Evolutionary conservation across 805 yeast genomes (phyloP), one percentile per base, ranked within the genome.

Genomic region (Wickerhamiella lipophila): DNA sequence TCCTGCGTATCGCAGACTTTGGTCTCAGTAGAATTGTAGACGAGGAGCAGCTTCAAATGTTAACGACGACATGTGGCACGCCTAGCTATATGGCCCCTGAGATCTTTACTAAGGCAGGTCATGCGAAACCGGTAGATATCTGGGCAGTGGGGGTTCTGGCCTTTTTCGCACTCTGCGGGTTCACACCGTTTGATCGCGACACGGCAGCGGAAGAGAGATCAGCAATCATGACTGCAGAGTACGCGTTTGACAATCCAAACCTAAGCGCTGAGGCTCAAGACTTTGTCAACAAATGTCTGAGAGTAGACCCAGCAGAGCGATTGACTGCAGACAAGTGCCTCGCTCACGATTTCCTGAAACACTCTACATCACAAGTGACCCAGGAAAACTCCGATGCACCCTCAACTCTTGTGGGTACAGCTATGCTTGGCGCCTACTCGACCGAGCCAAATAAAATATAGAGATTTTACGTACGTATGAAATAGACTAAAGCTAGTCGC

Each of bases 21-120:
- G 87, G 88, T 2, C 64, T 79, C 25, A 81, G 86, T 12, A 64
- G 76, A 11, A 68, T 73, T 34, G 62, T 74, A 6, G 67, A 66
- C 27, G 65, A 68, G 47, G 65, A 64, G 40, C 59, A 66, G 55
- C 58, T 63, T 55, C 53, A 63, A 50, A 51, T 64, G 64, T 61
- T 71, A 53, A 61, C 68, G 53, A 68, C 81, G 50, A 64, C 77
- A 34, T 70, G 81, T 57, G 89, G 89, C 0, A 82, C 89, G 1
- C 72, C 81, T 6, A 78, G 83, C 18, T 81, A 81, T 62, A 76
- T 81, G 74, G 81, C 88, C 0, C 89, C 89, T 1, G 88, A 81
- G 58, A 70, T 82, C 36, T 67, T 75, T 49, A 61, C 67, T 13
- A 66, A 73, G 45, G 60, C 65, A 36, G 77, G 77, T n/a, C 81